These are phyloP conservation scores for Cudoniella acicularis DNA, from an alignment of 495 filamentous ascomycete genomes.

Conservation along the genomic window DNA sequence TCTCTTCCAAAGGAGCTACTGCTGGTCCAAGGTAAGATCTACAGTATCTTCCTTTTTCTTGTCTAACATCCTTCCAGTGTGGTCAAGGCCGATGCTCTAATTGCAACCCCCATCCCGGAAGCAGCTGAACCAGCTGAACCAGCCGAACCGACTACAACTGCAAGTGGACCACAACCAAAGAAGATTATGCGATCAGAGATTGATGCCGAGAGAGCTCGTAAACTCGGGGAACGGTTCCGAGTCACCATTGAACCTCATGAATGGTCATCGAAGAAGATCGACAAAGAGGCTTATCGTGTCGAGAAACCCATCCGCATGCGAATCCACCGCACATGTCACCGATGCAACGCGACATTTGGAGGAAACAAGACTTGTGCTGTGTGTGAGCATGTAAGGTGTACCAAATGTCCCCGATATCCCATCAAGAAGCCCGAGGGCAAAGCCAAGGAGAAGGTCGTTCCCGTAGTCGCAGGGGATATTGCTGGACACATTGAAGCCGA, in stretches of 20 bases:
- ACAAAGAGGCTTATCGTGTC: constrained; percentile 47
- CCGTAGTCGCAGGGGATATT: constrained; percentile 5
- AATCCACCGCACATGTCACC: constrained; percentile 78
- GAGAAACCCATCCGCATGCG: constrained; percentile 91
- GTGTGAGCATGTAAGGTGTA: constrained; percentile 75
- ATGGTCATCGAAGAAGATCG: constrained; percentile 22
- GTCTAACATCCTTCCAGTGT: constrained; percentile 8
- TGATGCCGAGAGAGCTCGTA: constrained; percentile 19
- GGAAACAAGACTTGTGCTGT: constrained; percentile 64
- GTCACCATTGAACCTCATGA: constrained; percentile 24
- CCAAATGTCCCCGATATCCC: constrained; percentile 65
- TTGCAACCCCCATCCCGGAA: neutral
- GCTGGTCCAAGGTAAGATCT: constrained; percentile 32
- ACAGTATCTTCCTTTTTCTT: constrained; percentile 10
- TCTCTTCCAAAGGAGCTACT: constrained; percentile 24
- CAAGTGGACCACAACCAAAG: constrained; percentile 23
- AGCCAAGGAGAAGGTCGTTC: constrained; percentile 15
- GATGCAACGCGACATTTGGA: constrained; percentile 70
- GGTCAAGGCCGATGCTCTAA: neutral
- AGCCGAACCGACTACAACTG: constrained; percentile 15
- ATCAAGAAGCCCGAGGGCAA: constrained; percentile 15
- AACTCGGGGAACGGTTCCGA: constrained; percentile 21
- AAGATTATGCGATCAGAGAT: constrained; percentile 25
- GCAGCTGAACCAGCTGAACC: constrained; percentile 5
- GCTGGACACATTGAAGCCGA: constrained; percentile 17